Evolutionary conservation across 257 asterid genomes (phyloP), one percentile per base, ranked within the genome.

Genomic region (Solanum sitiens): DNA sequence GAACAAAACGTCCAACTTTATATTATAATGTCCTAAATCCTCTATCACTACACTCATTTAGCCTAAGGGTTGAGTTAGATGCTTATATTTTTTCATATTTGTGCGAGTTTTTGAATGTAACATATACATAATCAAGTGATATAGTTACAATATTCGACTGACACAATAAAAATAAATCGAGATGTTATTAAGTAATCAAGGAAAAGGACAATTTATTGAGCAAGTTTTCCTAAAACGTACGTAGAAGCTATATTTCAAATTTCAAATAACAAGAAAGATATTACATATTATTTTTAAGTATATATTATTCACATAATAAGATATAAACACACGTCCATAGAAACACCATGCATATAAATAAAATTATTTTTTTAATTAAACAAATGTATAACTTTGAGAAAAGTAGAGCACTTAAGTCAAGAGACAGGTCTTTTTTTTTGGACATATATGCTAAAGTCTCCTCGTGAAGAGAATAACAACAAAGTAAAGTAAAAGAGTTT

Each of bases 351-450:
- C 86, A 89, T 75, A 89, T 75, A 85, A 59, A 74, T 37, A 74
- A 74, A 59, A 74, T 11, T 39, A 74, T 39, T 23, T 39, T 74
- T 74, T 39, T 39, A 21, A 74, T 68, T 73, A 87, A 89, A 33
- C 25, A 15, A 37, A 32, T 84, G 4, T 76, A 56, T 56, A 32
- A 75, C 82, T 93, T 91, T 86, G 90, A 91, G 91, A 88, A 92
- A 92, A 89, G 87, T 88, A 89, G 93, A 92, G 90, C 94, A 88
- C 91, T 91, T 87, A 93, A 92, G 97, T 94, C 96, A 95, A 92
- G 93, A 90, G 87, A 91, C 90, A 86, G 92, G 90, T 87, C 85
- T 87, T 87, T 86, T 39, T 92, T 92, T 93, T 92, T 92, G 94
- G 92, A 90, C 92, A 44, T 91, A 87, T 88, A 18, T 87, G 88